Percentiles rank a stretch among this genome's conserved stretches.
These are phyloP conservation scores for Stephanodiscus triporus DNA, from an alignment of 108 stramenopile species.

Conservation along the genomic window DNA sequence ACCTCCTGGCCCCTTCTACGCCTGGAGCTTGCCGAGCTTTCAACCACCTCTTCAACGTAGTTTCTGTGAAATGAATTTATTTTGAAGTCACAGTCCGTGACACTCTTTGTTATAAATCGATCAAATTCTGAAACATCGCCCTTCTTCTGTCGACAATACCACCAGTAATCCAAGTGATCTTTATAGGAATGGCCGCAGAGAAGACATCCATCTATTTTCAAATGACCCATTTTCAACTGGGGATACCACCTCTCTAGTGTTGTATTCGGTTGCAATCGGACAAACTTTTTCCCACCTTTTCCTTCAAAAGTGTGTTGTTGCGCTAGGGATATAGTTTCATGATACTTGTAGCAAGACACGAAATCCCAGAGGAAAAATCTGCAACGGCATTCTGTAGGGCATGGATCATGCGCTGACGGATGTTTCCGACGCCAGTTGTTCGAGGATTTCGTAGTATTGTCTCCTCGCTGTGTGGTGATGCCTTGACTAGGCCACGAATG, in stretches of 20 bases:
- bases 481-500: background rate
- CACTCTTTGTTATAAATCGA: slow-evolving; percentile 1
- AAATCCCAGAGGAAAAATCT: slow-evolving; percentile 22
- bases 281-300: slow-evolving; percentile 37
- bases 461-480: background rate
- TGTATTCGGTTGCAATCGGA: slow-evolving; percentile 29
- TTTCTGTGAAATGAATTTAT: slow-evolving; percentile 25
- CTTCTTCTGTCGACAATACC: slow-evolving; percentile 21
- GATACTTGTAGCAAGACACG: slow-evolving; percentile 18
- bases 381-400: slow-evolving; percentile 23
- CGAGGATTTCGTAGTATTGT: background rate
- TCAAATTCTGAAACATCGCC: slow-evolving; percentile 19
- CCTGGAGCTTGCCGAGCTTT: background rate
- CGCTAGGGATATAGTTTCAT: slow-evolving; percentile 5
- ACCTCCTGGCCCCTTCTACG: slow-evolving; percentile 15
- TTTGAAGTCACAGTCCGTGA: background rate
- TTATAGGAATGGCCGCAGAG: slow-evolving; percentile 37
- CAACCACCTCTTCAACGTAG: slow-evolving; percentile 26
- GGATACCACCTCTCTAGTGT: slow-evolving; percentile 20
- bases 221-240: slow-evolving; percentile 6
- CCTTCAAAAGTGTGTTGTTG: slow-evolving; percentile 29
- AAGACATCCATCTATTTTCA: slow-evolving; percentile 34
- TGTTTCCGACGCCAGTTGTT: background rate
- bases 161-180: slow-evolving; percentile 50
- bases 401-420: background rate